Percentiles rank a stretch among this genome's conserved stretches.
Conservation (phyloP, 257 asterid species). For the Forsythia suspensa region DNA sequence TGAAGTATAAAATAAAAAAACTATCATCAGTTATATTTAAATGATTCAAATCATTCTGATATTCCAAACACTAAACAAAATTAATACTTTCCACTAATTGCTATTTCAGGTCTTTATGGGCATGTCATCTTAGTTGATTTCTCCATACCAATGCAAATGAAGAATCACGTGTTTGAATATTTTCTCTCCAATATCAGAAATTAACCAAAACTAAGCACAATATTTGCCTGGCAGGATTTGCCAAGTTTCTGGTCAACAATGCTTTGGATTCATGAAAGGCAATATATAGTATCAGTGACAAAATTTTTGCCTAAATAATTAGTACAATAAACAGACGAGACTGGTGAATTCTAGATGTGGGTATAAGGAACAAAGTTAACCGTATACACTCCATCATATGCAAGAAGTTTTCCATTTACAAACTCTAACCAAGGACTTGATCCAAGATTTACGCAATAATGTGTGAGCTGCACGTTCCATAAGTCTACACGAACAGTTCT, state of each 20-base stretch:
- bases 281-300: neutral
- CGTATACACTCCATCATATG: neutral
- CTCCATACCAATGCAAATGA: too few relatives aligned
- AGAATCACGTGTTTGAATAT: neutral
- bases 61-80: slow-evolving; percentile 1
- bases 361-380: neutral
- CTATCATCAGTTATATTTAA: neutral
- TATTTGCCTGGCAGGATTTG: neutral
- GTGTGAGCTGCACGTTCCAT: neutral
- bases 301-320: neutral
- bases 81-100: neutral
- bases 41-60: neutral
- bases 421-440: neutral
- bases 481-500: neutral
- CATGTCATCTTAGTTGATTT: neutral
- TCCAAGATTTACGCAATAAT: neutral
- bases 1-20: neutral
- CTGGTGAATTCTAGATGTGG: neutral
- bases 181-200: neutral
- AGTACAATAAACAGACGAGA: neutral
- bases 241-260: neutral
- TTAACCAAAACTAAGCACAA: neutral
- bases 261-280: neutral
- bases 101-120: neutral
- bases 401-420: neutral